Conservation (phyloP, 2,329 filamentous ascomycete species). For the Epichloe coenophiala region DNA sequence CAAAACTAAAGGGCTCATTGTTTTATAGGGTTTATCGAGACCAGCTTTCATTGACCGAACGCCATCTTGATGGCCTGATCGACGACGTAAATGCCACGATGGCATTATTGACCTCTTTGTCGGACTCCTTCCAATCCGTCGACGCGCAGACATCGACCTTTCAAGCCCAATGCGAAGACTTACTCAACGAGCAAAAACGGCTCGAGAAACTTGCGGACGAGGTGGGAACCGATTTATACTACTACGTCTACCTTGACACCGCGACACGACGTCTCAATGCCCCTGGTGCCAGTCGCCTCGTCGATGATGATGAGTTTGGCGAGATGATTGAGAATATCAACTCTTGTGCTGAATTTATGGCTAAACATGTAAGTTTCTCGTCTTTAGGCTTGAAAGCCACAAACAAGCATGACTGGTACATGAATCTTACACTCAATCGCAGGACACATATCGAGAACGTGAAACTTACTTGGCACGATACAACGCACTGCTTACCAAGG, state of each 20-base stretch:
- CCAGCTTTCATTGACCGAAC: conserved; percentile 66
- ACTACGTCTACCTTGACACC: conserved; percentile 86
- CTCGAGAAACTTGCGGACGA: conserved; percentile 69
- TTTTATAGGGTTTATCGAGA: conserved; percentile 55
- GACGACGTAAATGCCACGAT: conserved; percentile 65
- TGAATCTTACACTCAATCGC: neutral
- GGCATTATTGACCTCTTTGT: conserved; percentile 61
- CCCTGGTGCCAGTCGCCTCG: conserved; percentile 73
- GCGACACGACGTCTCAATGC: conserved; percentile 85
- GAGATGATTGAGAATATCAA: conserved; percentile 83
- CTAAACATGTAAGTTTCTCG: conserved; percentile 51
- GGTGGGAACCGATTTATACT: conserved; percentile 80
- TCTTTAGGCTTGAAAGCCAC: neutral
- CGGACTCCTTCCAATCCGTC: conserved; percentile 75
- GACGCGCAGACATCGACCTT: conserved; percentile 88
- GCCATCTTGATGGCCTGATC: conserved; percentile 69
- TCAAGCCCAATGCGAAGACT: conserved; percentile 78
- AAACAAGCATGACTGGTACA: neutral
- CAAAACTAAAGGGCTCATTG: conserved; percentile 13
- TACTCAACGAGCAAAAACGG: conserved; percentile 69
- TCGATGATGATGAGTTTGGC: conserved; percentile 71
- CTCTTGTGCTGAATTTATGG: conserved; percentile 87
- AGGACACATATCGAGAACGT: conserved; percentile 76
- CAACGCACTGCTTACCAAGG: conserved; percentile 59
- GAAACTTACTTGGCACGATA: conserved; percentile 82